Conservation (phyloP, 2,329 filamentous ascomycete genomes). For the Tolypocladium album region DNA sequence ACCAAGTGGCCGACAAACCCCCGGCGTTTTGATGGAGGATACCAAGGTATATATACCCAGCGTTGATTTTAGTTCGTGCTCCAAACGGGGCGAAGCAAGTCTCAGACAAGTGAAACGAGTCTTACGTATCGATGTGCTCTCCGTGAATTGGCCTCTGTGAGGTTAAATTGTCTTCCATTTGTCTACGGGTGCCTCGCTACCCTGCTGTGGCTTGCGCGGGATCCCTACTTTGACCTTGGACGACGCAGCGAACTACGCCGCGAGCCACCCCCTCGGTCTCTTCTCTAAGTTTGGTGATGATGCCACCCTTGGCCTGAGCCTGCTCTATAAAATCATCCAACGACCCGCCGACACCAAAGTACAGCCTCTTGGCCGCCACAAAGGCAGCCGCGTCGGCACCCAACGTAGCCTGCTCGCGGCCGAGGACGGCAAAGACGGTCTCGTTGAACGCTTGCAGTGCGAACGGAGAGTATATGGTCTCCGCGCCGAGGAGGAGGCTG, state of each 20-base stretch:
- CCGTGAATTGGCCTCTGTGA: not conserved
- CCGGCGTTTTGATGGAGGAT: not conserved
- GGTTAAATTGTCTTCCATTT: not conserved
- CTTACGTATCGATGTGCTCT: not conserved
- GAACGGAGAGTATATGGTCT: conserved; percentile 75
- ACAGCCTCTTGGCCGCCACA: conserved; percentile 67
- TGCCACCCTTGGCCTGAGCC: conserved; percentile 35
- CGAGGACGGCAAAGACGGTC: conserved; percentile 49
- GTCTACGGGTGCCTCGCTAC: not conserved
- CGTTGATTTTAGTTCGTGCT: not conserved
- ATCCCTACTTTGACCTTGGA: conserved; percentile 12
- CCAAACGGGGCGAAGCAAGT: not conserved
- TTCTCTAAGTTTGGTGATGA: conserved; percentile 41
- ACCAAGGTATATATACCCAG: not conserved
- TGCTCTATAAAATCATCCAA: conserved; percentile 60
- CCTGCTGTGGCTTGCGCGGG: not conserved
- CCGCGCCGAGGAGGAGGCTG: conserved; percentile 58
- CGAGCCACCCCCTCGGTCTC: conserved; percentile 51
- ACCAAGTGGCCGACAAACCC: not conserved
- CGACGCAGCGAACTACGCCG: conserved; percentile 43
- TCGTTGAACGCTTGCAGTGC: conserved; percentile 59
- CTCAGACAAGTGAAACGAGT: not conserved
- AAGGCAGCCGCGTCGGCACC: conserved; percentile 46
- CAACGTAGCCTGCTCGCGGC: conserved; percentile 23
- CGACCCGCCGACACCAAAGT: conserved; percentile 77